Conservation (phyloP, 306 rosid species). For the Quercus alba region DNA sequence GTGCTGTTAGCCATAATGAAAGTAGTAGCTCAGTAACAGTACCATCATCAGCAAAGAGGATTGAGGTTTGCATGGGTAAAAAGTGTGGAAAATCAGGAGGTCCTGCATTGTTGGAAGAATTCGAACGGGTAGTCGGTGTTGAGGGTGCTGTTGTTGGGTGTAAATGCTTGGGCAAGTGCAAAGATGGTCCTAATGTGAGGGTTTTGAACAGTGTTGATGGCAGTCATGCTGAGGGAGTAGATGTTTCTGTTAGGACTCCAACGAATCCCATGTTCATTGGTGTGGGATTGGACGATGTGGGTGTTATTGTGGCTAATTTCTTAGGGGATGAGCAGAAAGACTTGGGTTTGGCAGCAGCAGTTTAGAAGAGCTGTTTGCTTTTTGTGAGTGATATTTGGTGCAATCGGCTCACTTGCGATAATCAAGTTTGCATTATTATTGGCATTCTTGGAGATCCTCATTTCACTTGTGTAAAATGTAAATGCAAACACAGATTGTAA, state of each 20-base stretch:
- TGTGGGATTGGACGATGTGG: slow-evolving; percentile 78
- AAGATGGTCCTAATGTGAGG: slow-evolving; percentile 78
- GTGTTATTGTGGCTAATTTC: slow-evolving; percentile 51
- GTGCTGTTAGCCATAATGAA: slow-evolving; percentile 2
- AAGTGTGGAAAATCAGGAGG: slow-evolving; percentile 76
- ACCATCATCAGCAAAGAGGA: slow-evolving; percentile 34
- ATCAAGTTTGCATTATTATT: not conserved
- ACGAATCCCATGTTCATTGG: slow-evolving; percentile 62
- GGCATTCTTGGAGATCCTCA: not conserved
- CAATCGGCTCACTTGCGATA: not conserved
- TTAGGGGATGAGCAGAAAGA: slow-evolving; percentile 34
- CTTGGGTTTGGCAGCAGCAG: slow-evolving; percentile 27
- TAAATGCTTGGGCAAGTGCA: slow-evolving; percentile 97
- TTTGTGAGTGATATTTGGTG: not conserved
- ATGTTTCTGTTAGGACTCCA: slow-evolving; percentile 44
- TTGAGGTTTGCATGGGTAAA: slow-evolving; percentile 93
- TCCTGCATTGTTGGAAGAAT: slow-evolving; percentile 58
- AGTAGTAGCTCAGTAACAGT: slow-evolving; percentile 3
- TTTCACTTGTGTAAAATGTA: not conserved
- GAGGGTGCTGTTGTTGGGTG: slow-evolving; percentile 66
- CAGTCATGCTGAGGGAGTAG: slow-evolving; percentile 21
- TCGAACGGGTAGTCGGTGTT: slow-evolving; percentile 55
- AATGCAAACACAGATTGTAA: too few relatives aligned
- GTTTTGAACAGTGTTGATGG: slow-evolving; percentile 33
- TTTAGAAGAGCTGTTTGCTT: not conserved